Base-by-base conservation (phyloP, 805 yeast genomes). In the Wickerhamiella qilinensis region DNA sequence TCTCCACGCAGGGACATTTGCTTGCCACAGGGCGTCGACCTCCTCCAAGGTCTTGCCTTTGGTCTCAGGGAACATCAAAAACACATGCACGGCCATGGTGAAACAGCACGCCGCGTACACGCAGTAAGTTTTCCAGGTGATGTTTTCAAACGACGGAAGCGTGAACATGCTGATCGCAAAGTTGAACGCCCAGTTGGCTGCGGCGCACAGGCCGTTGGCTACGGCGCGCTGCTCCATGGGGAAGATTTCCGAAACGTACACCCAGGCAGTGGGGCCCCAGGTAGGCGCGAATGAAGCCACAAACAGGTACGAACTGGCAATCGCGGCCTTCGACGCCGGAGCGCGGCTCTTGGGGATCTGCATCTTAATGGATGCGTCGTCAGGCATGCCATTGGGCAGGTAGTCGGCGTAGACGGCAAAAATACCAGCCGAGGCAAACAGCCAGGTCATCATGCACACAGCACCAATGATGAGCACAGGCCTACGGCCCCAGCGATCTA, bases 241-340 rank as follows among this genome's bases (percentile, higher is more conserved):
- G 68, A 70, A 80, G 30, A 69, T 58, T 51, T 73, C 79, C 50
- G 74, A 74, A 47, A 63, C 59, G 40, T 71, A 57, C 37, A 72
- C 82, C 86, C 88, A 81, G 25, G 73, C 73, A 44, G 71, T 70
- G 30, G 91, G 85, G 53, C 88, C 91, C 91, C 93, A 82, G 20
- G 88, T 70, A 4, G 81, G 66, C 14, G 91, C 91, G 64, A 79
- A 79, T 57, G 75, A 73, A 38, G 77, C 75, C 49, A 82, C 73
- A 55, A 77, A 82, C 45, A 69, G 47, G 56, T 74, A 71, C 14
- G 66, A 58, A 51, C 69, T 67, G 19, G 73, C 73, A 47, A 73
- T 64, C 49, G 69, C 62, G 33, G 67, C 69, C 54, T 67, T 64
- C 40, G 64, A 61, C 12, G 69, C 63, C 12, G 60, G 49, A 7